phyloP scores from a whole-genome alignment of 805 yeast genomes.

The Candida maris region DNA sequence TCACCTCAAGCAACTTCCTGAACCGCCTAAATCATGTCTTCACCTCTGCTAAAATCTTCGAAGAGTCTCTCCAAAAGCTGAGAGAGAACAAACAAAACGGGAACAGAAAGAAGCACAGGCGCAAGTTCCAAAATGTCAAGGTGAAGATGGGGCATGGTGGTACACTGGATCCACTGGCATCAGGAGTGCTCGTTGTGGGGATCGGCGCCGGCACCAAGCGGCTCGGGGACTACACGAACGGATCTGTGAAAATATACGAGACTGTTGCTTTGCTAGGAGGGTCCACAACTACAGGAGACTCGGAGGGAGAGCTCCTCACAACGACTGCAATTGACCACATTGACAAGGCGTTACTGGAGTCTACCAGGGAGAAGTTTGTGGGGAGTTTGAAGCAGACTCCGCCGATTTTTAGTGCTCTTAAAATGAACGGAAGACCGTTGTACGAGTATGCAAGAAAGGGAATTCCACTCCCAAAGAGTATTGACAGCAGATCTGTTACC shows the following conservation, averaged over 20 bases:
- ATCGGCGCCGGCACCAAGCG: constrained; percentile 89
- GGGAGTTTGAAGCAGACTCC: constrained; percentile 88
- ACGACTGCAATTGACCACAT: constrained; percentile 56
- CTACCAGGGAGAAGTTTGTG: constrained; percentile 58
- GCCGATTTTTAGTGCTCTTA: constrained; percentile 90
- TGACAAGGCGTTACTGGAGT: constrained; percentile 46
- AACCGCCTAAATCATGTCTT: constrained; percentile 61
- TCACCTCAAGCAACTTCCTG: constrained; percentile 73
- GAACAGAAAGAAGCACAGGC: constrained; percentile 44
- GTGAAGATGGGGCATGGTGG: constrained; percentile 98
- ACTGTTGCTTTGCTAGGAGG: constrained; percentile 85
- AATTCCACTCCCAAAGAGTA: constrained; percentile 76
- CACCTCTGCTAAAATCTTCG: constrained; percentile 55
- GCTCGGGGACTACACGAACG: constrained; percentile 65
- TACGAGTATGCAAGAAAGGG: constrained; percentile 94
- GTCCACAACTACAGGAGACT: constrained; percentile 90
- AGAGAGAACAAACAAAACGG: constrained; percentile 44
- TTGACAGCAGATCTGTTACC: constrained; percentile 69
- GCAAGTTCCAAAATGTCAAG: constrained; percentile 49
- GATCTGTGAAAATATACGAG: constrained; percentile 75
- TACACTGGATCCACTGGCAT: constrained; percentile 90
- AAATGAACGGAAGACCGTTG: constrained; percentile 89
- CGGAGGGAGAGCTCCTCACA: constrained; percentile 77
- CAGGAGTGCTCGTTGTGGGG: constrained; percentile 91
- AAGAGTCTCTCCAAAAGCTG: constrained; percentile 46